phyloP scores from a whole-genome alignment of 2,329 filamentous ascomycete species.

The Aspergillus sojae region DNA sequence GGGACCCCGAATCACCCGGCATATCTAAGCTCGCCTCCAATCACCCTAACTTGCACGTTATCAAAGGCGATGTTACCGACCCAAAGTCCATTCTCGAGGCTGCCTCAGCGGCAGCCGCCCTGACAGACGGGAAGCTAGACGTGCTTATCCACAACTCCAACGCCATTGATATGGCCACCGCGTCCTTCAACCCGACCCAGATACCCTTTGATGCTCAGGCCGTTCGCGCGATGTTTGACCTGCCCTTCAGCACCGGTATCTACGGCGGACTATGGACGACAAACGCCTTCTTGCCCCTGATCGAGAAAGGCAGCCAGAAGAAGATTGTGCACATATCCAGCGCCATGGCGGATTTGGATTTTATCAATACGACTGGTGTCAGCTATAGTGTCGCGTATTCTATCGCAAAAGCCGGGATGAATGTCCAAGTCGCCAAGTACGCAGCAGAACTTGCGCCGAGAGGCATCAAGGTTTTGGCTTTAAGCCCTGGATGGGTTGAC shows the following conservation, averaged over 20 bases:
- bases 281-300: conserved; percentile 46
- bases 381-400: conserved; percentile 36
- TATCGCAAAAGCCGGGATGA: conserved; percentile 45
- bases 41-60: conserved; percentile 11
- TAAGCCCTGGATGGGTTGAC: conserved; percentile 33
- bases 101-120: conserved; percentile 31
- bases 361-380: conserved; percentile 26
- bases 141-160: conserved; percentile 47
- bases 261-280: conserved; percentile 21
- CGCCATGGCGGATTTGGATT: conserved; percentile 36
- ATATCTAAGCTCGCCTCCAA: conserved; percentile 4
- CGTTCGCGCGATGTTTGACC: conserved; percentile 23
- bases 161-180: conserved; percentile 19
- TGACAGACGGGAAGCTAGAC: conserved; percentile 44
- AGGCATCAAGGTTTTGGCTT: conserved; percentile 37
- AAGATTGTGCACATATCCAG: conserved; percentile 47
- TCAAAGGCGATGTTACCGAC: conserved; percentile 34
- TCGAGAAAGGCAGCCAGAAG: conserved; percentile 43
- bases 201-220: neutral
- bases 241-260: conserved; percentile 17
- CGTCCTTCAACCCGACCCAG: neutral
- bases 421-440: conserved; percentile 47
- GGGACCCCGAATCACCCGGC: conserved; percentile 32
- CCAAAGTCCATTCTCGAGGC: conserved; percentile 39
- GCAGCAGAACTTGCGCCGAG: conserved; percentile 34